Conservation (phyloP, 2,329 filamentous ascomycete genomes). For the Trichoderma harzianum region DNA sequence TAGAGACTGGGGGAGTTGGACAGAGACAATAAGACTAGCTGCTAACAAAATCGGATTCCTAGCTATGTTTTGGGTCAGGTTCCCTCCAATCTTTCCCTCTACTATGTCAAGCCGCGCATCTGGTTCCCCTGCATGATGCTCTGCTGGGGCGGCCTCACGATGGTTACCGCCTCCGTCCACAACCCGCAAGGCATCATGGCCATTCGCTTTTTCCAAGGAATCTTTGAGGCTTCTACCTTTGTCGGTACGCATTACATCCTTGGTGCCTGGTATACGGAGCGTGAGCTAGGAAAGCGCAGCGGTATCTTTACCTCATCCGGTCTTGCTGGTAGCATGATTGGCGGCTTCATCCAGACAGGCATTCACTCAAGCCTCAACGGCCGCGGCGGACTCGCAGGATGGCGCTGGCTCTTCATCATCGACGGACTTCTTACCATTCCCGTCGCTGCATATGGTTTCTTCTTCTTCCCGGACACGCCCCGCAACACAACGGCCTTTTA, state of each 20-base stretch:
- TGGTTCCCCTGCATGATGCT: constrained; percentile 64
- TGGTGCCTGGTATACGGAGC: constrained; percentile 56
- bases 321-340: constrained; percentile 50
- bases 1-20: neutral
- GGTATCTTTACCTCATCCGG: constrained; percentile 62
- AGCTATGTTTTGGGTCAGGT: constrained; percentile 55
- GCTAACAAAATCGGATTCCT: neutral
- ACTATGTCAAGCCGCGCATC: constrained; percentile 60
- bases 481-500: constrained; percentile 44
- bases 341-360: constrained; percentile 58
- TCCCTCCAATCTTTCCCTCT: constrained; percentile 58
- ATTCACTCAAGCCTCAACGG: constrained; percentile 50
- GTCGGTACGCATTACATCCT: constrained; percentile 43
- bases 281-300: constrained; percentile 60
- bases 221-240: constrained; percentile 39
- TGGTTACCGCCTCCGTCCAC: constrained; percentile 45
- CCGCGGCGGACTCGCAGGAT: constrained; percentile 56
- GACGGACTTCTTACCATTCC: constrained; percentile 53
- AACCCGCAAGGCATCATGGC: constrained; percentile 37
- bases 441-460: constrained; percentile 34
- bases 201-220: constrained; percentile 39
- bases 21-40: neutral
- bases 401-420: constrained; percentile 69
- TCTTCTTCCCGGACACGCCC: constrained; percentile 41
- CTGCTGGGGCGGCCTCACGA: constrained; percentile 61